Percentiles rank a stretch among this genome's conserved stretches.
phyloP scores from a whole-genome alignment of 495 filamentous ascomycete species.

The Hypoxylon lenormandii region DNA sequence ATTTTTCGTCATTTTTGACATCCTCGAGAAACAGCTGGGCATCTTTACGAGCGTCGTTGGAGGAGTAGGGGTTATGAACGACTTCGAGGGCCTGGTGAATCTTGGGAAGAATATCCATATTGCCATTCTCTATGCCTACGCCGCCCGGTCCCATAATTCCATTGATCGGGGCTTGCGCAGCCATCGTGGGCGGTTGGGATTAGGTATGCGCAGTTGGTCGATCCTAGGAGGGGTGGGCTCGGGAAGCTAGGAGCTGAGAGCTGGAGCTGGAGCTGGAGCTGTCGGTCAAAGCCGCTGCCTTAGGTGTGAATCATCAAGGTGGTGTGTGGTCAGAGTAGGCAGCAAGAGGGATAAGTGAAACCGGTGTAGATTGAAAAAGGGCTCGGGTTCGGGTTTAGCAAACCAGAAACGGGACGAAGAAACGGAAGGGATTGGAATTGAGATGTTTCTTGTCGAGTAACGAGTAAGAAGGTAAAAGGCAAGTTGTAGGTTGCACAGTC shows the following conservation, averaged over 20 bases:
- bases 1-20: slow-evolving; percentile 78
- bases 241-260: too few species aligned
- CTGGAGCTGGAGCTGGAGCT: too few species aligned
- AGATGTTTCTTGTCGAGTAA: neutral
- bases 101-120: slow-evolving; percentile 57
- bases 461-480: too few species aligned
- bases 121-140: slow-evolving; percentile 43
- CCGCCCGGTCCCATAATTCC: slow-evolving; percentile 51
- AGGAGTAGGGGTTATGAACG: slow-evolving; percentile 82
- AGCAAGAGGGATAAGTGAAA: slow-evolving; percentile 2
- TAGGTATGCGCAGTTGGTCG: slow-evolving; percentile 44
- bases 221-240: slow-evolving; percentile 44
- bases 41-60: slow-evolving; percentile 84
- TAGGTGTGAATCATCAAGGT: slow-evolving; percentile 49
- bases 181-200: slow-evolving; percentile 33
- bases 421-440: neutral
- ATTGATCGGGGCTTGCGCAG: slow-evolving; percentile 46
- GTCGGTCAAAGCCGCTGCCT: slow-evolving; percentile 32
- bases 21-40: slow-evolving; percentile 85
- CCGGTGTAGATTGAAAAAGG: too few species aligned
- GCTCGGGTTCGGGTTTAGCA: too few species aligned
- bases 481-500: neutral
- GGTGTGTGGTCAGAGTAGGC: slow-evolving; percentile 8
- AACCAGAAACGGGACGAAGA: neutral
- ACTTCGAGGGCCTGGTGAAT: slow-evolving; percentile 86